Base-by-base conservation (phyloP, 352 stramenopile species). In the Phytophthora litchii region DNA sequence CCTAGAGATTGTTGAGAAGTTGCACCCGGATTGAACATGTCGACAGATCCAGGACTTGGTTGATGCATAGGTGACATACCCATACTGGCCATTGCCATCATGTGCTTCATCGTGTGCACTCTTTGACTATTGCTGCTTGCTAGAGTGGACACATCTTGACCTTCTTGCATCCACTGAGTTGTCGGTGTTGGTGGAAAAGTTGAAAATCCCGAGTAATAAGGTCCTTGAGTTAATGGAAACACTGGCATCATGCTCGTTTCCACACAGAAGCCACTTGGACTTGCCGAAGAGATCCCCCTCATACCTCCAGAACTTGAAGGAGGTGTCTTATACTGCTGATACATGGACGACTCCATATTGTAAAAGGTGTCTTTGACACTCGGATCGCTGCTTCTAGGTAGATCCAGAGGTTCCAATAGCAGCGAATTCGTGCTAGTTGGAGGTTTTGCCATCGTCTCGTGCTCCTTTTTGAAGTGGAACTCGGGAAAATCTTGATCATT, bases 401-500 rank as follows among this genome's bases (percentile, higher is more conserved):
- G 54, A 32, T 78, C 72, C 21, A 81, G 38, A 3, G 72, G 72
- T 43, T 81, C 72, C 36, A 78, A 42, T 7, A 74, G 49, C 25
- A 77, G 25, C 48, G 71, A 67, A 21, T 50, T 71, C 8, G 29
- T 41, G 20, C 54, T 67, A 3, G 41, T 32, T 0, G 56, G 12
- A 3, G 59, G 29, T n/a, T 67, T 68, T 16, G 34, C 43, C 13
- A 52, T 20, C 3, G 14, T 12, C 1, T 64, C 51, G 11, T 29
- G 5, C 23, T 70, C 50, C 37, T 73, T 67, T 37, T 66, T 67
- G 25, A 60, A 51, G 21, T 57, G 58, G 13, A 68, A 62, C 12
- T 81, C 73, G 1, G 63, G 44, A 31, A 83, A 83, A 29, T 83
- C 73, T 12, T 83, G 71, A 3, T 81, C 71, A 17, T 49, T 71